phyloP scores from a whole-genome alignment of 176 grass and related monocot species.

The Elymus sibiricus region DNA sequence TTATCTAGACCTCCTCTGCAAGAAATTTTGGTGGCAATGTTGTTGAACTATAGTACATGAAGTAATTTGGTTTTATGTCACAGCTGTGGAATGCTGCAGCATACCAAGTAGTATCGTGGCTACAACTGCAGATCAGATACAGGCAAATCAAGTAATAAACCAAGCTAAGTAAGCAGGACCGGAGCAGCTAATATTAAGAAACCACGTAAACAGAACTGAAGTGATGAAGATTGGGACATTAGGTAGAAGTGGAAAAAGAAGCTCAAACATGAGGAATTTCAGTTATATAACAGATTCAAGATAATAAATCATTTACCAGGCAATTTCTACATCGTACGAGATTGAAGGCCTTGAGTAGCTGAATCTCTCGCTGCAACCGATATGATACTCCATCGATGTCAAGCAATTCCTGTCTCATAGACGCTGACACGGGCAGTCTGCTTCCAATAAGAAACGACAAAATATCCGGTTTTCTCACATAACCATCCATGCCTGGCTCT shows the following conservation, averaged over 20 bases:
- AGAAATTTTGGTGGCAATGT: neutral
- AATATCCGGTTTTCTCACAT: conserved; percentile 58
- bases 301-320: conserved; percentile 50
- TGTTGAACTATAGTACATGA: neutral
- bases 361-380: conserved; percentile 72
- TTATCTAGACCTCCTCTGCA: neutral
- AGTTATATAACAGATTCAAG: conserved; percentile 7
- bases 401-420: conserved; percentile 77
- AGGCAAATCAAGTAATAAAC: neutral
- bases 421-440: conserved; percentile 69
- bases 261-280: conserved; percentile 1
- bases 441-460: conserved; percentile 88
- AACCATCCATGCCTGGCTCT: conserved; percentile 66
- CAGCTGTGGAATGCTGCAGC: neutral
- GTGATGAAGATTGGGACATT: neutral
- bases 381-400: conserved; percentile 93
- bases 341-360: conserved; percentile 81
- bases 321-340: conserved; percentile 74
- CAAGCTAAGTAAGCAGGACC: conserved; percentile 5
- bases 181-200: neutral
- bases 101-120: neutral
- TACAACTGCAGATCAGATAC: conserved; percentile 6
- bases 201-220: conserved; percentile 14
- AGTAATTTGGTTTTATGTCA: conserved; percentile 14
- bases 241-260: conserved; percentile 2